Evolutionary conservation across 176 grass and related monocot genomes (phyloP).

Genomic region (Oryza meyeriana): DNA sequence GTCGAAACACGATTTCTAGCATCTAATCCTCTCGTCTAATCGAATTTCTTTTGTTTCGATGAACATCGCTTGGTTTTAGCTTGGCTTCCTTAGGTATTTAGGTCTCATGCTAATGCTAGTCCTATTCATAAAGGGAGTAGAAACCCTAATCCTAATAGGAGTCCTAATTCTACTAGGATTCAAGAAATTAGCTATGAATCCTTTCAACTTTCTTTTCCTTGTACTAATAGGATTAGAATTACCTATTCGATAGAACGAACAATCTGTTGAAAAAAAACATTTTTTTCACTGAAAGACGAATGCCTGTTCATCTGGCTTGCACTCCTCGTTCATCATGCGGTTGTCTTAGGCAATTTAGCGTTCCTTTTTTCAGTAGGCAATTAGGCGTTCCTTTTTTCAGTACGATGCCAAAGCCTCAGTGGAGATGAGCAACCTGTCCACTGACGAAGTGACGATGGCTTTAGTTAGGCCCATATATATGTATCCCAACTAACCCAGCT

Average conservation of each 20-base stretch:
- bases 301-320: background rate
- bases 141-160: too few relatives aligned
- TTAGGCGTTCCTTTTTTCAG: background rate
- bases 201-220: too few relatives aligned
- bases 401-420: background rate
- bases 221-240: too few relatives aligned
- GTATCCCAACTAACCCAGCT: background rate
- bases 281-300: background rate
- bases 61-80: too few relatives aligned
- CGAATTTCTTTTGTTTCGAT: too few relatives aligned
- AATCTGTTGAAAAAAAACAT: background rate
- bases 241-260: background rate
- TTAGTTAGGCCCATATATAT: conserved; percentile 3
- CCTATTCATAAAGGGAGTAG: too few relatives aligned
- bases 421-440: conserved; percentile 26
- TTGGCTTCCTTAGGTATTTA: too few relatives aligned
- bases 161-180: too few relatives aligned
- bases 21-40: too few relatives aligned
- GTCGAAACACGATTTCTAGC: too few relatives aligned
- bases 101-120: too few relatives aligned
- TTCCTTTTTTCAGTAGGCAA: background rate
- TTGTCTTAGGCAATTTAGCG: background rate
- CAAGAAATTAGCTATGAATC: too few relatives aligned
- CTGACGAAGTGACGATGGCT: conserved; percentile 1
- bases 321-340: background rate